Evolutionary conservation across 768 basidiomycete species (phyloP).

Genomic region (Rhodotorula toruloides): DNA sequence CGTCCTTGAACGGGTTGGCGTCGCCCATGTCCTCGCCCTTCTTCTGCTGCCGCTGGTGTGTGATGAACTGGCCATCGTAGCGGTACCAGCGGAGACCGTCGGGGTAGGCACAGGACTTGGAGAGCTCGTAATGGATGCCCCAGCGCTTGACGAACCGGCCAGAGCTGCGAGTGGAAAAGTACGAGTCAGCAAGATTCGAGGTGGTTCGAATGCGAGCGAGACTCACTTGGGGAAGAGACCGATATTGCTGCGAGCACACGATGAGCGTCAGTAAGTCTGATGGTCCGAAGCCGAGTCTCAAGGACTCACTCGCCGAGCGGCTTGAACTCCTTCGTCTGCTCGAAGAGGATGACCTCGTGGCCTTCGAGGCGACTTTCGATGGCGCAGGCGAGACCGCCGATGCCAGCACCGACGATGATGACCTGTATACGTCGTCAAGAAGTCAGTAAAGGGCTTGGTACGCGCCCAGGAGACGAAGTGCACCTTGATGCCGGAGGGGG

Average conservation of each 20-base stretch:
- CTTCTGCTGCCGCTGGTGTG: conserved; percentile 21
- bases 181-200: too few species aligned
- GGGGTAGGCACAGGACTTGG: conserved; percentile 7
- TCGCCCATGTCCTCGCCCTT: conserved; percentile 8
- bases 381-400: conserved; percentile 44
- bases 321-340: conserved; percentile 22
- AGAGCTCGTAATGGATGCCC: conserved; percentile 35
- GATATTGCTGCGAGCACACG: not conserved
- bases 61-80: conserved; percentile 40
- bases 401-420: conserved; percentile 42
- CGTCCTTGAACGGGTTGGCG: conserved; percentile 32
- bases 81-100: conserved; percentile 37
- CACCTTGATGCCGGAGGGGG: conserved; percentile 7
- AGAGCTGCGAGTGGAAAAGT: too few species aligned
- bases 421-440: not conserved
- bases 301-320: conserved; percentile 6
- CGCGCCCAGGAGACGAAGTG: not conserved
- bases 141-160: conserved; percentile 43
- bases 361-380: conserved; percentile 43
- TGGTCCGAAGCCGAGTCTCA: too few species aligned
- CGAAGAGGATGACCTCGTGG: conserved; percentile 41
- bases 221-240: conserved; percentile 32
- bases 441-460: too few species aligned
- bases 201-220: too few species aligned
- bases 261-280: not conserved